These are phyloP conservation scores for Penicillium freii DNA, from an alignment of 2,329 filamentous ascomycete species.

Conservation along the genomic window DNA sequence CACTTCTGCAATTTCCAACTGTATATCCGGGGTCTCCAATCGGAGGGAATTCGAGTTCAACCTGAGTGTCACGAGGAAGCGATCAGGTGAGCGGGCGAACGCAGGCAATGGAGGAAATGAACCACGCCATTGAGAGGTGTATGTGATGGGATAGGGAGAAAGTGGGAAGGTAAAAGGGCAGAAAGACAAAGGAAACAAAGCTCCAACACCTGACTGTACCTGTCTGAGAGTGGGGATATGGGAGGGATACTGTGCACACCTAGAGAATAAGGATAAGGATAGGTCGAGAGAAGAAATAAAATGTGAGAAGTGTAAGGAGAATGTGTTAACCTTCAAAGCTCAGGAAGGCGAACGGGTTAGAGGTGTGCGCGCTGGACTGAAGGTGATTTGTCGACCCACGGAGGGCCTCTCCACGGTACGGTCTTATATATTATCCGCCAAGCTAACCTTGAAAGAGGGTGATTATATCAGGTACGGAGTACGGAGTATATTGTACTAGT, in stretches of 20 bases:
- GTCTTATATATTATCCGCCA: conserved; percentile 2
- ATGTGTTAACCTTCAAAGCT: neutral
- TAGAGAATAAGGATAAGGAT: neutral
- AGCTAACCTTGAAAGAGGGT: neutral
- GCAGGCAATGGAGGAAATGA: conserved; percentile 12
- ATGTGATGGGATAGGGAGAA: neutral
- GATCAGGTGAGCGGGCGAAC: conserved; percentile 27
- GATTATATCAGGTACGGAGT: too few species aligned
- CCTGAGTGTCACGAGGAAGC: conserved; percentile 20
- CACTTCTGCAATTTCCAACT: neutral
- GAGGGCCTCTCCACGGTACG: conserved; percentile 7
- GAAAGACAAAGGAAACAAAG: conserved; percentile 7
- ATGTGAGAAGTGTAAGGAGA: neutral
- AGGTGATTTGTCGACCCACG: conserved; percentile 27
- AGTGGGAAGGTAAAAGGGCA: neutral
- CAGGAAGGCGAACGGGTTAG: conserved; percentile 5
- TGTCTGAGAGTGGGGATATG: conserved; percentile 11
- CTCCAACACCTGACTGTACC: conserved; percentile 17
- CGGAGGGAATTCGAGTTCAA: conserved; percentile 3
- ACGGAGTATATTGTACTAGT: too few species aligned
- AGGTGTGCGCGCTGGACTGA: conserved; percentile 18
- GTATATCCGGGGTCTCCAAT: neutral
- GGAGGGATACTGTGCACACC: conserved; percentile 2
- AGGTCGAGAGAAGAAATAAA: neutral
- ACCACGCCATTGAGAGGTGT: conserved; percentile 18